phyloP scores from a whole-genome alignment of 352 stramenopile genomes.

The Aphanomyces invadans region DNA sequence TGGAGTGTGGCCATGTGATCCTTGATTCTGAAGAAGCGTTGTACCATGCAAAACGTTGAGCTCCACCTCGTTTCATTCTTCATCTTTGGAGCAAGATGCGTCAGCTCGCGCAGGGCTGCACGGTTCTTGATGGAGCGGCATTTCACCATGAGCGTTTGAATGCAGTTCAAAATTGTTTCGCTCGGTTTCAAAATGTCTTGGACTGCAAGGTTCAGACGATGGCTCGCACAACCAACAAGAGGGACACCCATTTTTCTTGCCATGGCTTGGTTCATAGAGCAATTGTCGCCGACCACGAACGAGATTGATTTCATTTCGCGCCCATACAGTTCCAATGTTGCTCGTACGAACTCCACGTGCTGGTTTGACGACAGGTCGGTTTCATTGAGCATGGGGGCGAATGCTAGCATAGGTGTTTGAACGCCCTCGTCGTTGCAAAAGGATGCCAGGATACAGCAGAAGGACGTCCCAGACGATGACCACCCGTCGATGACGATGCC shows the following conservation, averaged over 20 bases:
- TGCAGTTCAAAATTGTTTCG: not conserved
- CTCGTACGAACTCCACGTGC: not conserved
- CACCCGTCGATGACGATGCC: not conserved
- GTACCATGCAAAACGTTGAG: not conserved
- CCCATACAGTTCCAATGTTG: not conserved
- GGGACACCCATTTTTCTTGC: not conserved
- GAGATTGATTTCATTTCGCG: not conserved
- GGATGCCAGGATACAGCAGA: not conserved
- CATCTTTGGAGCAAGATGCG: not conserved
- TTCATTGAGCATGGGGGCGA: not conserved
- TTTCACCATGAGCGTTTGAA: not conserved
- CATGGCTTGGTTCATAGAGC: slow-evolving; percentile 23
- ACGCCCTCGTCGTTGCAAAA: not conserved
- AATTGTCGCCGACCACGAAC: slow-evolving; percentile 20
- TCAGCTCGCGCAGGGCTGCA: not conserved
- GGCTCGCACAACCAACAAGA: not conserved
- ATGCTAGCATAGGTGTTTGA: not conserved
- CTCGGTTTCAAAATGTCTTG: not conserved
- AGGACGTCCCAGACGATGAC: not conserved
- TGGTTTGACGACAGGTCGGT: not conserved
- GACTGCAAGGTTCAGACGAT: not conserved
- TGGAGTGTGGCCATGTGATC: not conserved
- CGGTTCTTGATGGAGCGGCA: not conserved
- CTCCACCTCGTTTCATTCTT: not conserved
- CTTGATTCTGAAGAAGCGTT: not conserved